Evolutionary conservation across 148 eudicot species (phyloP), one percentile per base, ranked within the genome.

Genomic region (Hydrangea macrophylla): DNA sequence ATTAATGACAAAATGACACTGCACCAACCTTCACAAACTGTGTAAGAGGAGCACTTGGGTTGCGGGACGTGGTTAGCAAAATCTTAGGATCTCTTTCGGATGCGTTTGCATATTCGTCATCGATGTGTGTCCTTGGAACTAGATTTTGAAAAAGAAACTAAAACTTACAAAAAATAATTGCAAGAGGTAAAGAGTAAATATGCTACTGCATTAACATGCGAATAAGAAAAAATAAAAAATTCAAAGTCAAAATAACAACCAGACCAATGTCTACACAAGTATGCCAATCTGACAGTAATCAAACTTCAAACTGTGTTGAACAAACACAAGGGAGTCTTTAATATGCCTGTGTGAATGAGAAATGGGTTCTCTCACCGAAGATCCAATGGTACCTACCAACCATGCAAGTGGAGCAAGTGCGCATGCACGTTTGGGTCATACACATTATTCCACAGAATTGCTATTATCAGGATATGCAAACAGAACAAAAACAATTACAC

Each of bases 21-120:
- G 32, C 26, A 75, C 82, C 15, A 53, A 94, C 98, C 98, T 94
- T 90, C 42, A 80, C 87, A 75, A 94, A 94, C 70, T 94, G 98
- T 33, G 79, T 80, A 64, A 94, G 90, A 67, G 98, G 96, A 79
- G 90, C 96, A 82, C 97, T 94, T 51, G 98, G 98, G 77, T 94
- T 83, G 62, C 95, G 88, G 2, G 98, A 91, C 45, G 98, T 94
- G 24, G 97, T 94, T 32, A 94, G 68, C 78, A 94, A 78, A 61
- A 94, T 94, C 65, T 94, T 94, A 58, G 98, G 98, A 70, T 94
- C 92, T 76, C 71, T 83, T 67, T 83, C 91, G 11, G 88, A 60
- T 42, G 98, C 97, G 77, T 82, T 82, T 69, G 92, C 96, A 76
- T 90, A 94, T 75, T 94, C 98, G 84, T 94, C 91, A 67, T 94